Evolutionary conservation across 208 protist genomes (phyloP), one percentile per base, ranked within the genome.

Genomic region (Leishmania gerbilli): DNA sequence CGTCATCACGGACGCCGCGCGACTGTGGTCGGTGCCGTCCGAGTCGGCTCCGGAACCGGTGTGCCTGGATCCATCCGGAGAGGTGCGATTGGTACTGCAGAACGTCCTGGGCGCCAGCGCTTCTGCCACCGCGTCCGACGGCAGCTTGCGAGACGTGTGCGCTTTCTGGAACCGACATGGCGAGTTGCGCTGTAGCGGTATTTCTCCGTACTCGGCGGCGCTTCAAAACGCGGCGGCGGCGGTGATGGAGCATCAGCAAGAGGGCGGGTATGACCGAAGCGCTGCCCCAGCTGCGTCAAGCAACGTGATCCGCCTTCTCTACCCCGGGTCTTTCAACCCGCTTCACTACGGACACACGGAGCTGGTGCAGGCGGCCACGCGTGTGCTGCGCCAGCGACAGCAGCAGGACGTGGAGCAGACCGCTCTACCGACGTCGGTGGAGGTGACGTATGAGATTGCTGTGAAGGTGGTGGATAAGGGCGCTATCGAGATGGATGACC

Each of bases 271-370:
- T 27, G 45, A 53, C 13, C 69, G 13, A 53, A 31, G 27, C 21
- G 27, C 42, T 51, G 37, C 15, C 2, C 47, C 42, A 9, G 19
- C 51, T 3, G 64, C 31, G n/a, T 49, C 53, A 5, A 6, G 56
- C n/a, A 69, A 47, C 6, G 80, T 62, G 7, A 58, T 93, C 4
- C 78, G 78, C 3, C 84, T 96, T 37, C 85, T 96, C 56, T 95
- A 91, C 84, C 90, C 93, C 9, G 93, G 93, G 17, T 95, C 91
- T 27, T 96, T 95, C 77, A 83, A 85, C 71, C 93, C 93, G 6
- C 79, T 96, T 67, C 93, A 96, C 80, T 95, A 89, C 82, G 93
- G 93, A 7, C 93, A 96, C 86, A 93, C 90, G 5, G 91, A 95
- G 83, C 86, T 96, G 17, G 90, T 82, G 15, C 85, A 83, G 21